Conservation (phyloP, 495 filamentous ascomycete genomes). For the Neurospora tetraspora region DNA sequence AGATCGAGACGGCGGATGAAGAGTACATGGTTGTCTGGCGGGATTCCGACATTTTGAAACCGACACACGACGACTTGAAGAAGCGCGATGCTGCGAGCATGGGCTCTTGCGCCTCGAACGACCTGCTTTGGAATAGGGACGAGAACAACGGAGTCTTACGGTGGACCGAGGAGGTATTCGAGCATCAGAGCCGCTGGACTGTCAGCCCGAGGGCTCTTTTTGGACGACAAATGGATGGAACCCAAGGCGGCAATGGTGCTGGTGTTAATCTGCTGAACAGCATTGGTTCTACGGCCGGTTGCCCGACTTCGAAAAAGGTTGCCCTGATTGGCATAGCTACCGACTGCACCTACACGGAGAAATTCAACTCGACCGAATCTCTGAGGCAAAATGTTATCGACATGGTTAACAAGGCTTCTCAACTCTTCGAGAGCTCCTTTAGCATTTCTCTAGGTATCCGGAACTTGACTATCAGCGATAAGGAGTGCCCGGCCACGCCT, state of each 20-base stretch:
- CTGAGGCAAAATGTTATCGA: constrained; percentile 65
- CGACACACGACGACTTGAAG: constrained; percentile 17
- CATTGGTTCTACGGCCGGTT: constrained; percentile 76
- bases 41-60: constrained; percentile 66
- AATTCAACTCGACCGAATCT: constrained; percentile 52
- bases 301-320: constrained; percentile 78
- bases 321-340: constrained; percentile 88
- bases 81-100: constrained; percentile 27
- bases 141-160: constrained; percentile 56
- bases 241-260: constrained; percentile 63
- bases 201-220: constrained; percentile 26
- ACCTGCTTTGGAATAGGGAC: constrained; percentile 59
- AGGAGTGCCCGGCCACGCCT: constrained; percentile 55
- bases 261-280: constrained; percentile 71
- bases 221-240: constrained; percentile 39
- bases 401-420: constrained; percentile 78
- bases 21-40: constrained; percentile 89
- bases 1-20: constrained; percentile 44
- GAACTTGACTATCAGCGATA: constrained; percentile 67
- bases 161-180: constrained; percentile 20
- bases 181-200: constrained; percentile 15
- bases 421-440: constrained; percentile 79
- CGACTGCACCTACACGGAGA: constrained; percentile 74
- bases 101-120: constrained; percentile 51
- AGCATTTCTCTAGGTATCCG: constrained; percentile 86